A percentile compares a stretch with the other conserved stretches of the same genome.
Conservation (phyloP, 2,329 filamentous ascomycete species). For the Trichoderma atrobrunneum region DNA sequence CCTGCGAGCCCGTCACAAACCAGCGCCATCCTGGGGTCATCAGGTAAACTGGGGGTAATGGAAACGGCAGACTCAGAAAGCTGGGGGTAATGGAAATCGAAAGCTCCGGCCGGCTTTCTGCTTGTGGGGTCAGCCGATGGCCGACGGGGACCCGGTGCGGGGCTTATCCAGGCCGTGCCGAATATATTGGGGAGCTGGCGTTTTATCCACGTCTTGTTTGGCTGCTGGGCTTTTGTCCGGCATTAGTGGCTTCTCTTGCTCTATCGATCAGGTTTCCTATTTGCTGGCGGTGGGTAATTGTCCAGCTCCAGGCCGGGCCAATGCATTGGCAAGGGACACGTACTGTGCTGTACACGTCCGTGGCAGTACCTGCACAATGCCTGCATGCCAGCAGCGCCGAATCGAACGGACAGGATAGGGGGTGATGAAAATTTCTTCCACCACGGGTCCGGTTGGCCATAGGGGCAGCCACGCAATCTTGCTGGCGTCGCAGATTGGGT, state of each 20-base stretch:
- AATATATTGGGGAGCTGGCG: slow-evolving; percentile 10
- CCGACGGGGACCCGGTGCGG: slow-evolving; percentile 18
- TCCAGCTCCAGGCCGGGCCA: not conserved
- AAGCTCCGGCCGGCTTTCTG: slow-evolving; percentile 13
- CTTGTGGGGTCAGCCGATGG: slow-evolving; percentile 19
- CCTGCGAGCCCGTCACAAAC: not conserved
- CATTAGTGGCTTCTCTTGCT: slow-evolving; percentile 2
- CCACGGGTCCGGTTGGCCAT: not conserved
- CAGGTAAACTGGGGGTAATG: slow-evolving; percentile 41
- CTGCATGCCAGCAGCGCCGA: not conserved
- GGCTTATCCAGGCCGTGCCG: slow-evolving; percentile 16
- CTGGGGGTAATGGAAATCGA: slow-evolving; percentile 38
- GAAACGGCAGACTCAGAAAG: slow-evolving; percentile 32
- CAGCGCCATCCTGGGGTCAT: slow-evolving; percentile 24
- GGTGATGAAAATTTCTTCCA: slow-evolving; percentile 1
- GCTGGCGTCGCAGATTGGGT: slow-evolving; percentile 13
- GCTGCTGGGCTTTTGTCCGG: not conserved
- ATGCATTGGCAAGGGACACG: not conserved
- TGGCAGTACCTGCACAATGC: not conserved
- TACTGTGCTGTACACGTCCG: not conserved
- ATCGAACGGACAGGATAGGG: not conserved
- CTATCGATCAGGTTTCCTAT: not conserved
- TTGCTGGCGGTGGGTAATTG: not conserved
- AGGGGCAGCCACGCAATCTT: slow-evolving; percentile 12
- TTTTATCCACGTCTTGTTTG: not conserved